phyloP scores from a whole-genome alignment of 176 grass and related monocot species.

The Areca catechu region DNA sequence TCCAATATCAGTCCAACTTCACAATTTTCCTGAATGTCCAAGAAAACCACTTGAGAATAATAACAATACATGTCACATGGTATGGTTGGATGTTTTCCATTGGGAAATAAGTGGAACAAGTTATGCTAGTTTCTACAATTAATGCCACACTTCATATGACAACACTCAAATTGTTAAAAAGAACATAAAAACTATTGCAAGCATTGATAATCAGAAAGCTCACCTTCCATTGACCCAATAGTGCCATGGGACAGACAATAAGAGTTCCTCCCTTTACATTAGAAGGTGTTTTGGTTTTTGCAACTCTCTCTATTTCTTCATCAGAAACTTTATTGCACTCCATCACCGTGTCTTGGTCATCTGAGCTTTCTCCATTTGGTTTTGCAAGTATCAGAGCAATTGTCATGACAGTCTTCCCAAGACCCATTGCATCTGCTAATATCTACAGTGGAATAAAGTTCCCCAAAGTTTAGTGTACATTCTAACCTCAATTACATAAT shows the following conservation, averaged over 20 bases:
- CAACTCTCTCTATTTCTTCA: not conserved
- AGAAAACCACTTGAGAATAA: not conserved
- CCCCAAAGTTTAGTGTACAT: too few relatives aligned
- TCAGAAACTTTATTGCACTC: not conserved
- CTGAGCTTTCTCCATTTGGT: slow-evolving; percentile 37
- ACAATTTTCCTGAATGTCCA: slow-evolving; percentile 2
- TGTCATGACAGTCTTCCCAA: slow-evolving; percentile 95
- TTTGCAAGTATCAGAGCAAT: slow-evolving; percentile 79
- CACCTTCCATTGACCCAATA: slow-evolving; percentile 95
- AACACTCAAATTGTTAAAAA: too few relatives aligned
- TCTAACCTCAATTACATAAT: too few relatives aligned
- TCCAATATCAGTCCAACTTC: too few relatives aligned
- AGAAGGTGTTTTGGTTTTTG: not conserved
- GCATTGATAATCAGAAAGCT: not conserved
- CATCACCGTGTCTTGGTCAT: slow-evolving; percentile 18
- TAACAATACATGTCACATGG: not conserved
- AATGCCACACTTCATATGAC: too few relatives aligned
- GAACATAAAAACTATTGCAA: too few relatives aligned
- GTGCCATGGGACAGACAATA: slow-evolving; percentile 74
- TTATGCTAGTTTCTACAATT: too few relatives aligned
- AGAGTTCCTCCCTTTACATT: slow-evolving; percentile 63
- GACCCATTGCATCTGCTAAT: slow-evolving; percentile 87
- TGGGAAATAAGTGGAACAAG: too few relatives aligned
- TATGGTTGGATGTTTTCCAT: too few relatives aligned
- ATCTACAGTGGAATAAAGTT: slow-evolving; percentile 41